Percentiles rank a stretch among this genome's conserved stretches.
These are phyloP conservation scores for Rhodotorula sphaerocarpa DNA, from an alignment of 768 basidiomycete species.

Conservation along the genomic window DNA sequence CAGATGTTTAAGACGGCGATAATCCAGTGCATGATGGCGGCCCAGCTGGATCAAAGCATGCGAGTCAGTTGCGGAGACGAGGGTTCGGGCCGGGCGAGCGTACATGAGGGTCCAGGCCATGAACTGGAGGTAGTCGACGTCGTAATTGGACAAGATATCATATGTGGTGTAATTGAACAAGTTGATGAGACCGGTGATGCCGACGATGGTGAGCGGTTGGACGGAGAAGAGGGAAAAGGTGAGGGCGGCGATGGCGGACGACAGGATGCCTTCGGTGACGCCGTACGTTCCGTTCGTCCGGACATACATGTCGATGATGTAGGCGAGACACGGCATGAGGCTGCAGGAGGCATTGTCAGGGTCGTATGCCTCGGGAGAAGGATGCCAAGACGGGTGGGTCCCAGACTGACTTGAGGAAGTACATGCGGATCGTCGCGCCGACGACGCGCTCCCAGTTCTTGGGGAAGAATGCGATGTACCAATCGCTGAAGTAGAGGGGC, in stretches of 20 bases:
- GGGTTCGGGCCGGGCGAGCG: too few species aligned
- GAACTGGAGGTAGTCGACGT: slow-evolving; percentile 41
- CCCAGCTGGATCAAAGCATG: slow-evolving; percentile 35
- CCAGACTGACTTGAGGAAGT: slow-evolving; percentile 65
- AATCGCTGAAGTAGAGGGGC: slow-evolving; percentile 77
- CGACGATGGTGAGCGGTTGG: slow-evolving; percentile 84
- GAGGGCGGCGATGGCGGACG: slow-evolving; percentile 82
- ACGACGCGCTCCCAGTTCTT: slow-evolving; percentile 61
- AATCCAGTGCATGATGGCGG: slow-evolving; percentile 41
- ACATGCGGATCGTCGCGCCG: slow-evolving; percentile 75
- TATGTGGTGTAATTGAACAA: slow-evolving; percentile 42
- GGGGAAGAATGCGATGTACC: slow-evolving; percentile 76
- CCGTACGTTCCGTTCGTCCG: slow-evolving; percentile 76
- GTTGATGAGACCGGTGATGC: slow-evolving; percentile 42
- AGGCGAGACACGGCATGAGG: slow-evolving; percentile 61
- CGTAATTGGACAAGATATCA: slow-evolving; percentile 34
- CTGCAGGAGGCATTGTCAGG: slow-evolving; percentile 43
- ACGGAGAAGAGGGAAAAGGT: slow-evolving; percentile 78
- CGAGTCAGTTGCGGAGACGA: too few species aligned
- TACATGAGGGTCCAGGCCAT: slow-evolving; percentile 39
- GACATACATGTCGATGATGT: slow-evolving; percentile 83
- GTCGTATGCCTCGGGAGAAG: slow-evolving; percentile 31
- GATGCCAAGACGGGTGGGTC: slow-evolving; percentile 34
- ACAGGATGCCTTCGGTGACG: slow-evolving; percentile 71
- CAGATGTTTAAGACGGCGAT: slow-evolving; percentile 39